These are phyloP conservation scores for Millerozyma acaciae DNA, from an alignment of 805 yeast species.

Conservation along the genomic window DNA sequence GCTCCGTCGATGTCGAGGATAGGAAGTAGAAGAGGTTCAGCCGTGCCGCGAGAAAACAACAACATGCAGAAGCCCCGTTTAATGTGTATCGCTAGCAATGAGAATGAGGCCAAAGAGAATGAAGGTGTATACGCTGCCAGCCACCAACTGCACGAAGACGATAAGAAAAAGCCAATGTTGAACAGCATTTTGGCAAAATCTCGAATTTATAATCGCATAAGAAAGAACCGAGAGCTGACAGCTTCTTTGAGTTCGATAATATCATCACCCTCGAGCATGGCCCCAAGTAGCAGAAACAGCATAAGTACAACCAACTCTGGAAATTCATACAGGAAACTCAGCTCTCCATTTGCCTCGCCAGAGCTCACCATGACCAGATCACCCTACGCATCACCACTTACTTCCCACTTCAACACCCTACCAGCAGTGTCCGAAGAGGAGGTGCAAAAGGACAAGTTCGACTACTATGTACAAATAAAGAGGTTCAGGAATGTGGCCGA, in stretches of 20 bases:
- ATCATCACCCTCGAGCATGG: constrained; percentile 15
- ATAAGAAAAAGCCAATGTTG: constrained; percentile 16
- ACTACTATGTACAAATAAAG: constrained; percentile 29
- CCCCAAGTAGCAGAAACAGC: constrained; percentile 21
- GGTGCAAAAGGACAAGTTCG: constrained; percentile 28
- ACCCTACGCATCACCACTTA: constrained; percentile 3
- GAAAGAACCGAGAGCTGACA: constrained; percentile 34
- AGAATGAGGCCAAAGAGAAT: background rate
- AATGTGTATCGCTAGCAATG: constrained; percentile 8
- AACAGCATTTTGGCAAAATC: constrained; percentile 29
- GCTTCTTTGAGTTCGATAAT: constrained; percentile 21
- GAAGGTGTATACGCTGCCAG: background rate
- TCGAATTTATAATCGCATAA: constrained; percentile 32
- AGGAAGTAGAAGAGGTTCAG: constrained; percentile 2
- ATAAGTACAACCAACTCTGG: constrained; percentile 17
- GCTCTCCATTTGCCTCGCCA: constrained; percentile 5
- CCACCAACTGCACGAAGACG: constrained; percentile 9
- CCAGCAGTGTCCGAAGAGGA: constrained; percentile 23
- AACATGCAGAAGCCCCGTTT: constrained; percentile 17
- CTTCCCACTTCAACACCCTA: constrained; percentile 9
- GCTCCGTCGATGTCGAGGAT: background rate
- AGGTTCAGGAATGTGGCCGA: constrained; percentile 15
- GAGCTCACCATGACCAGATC: constrained; percentile 8
- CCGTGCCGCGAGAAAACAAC: constrained; percentile 6
- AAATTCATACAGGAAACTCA: constrained; percentile 15